Percentiles rank a stretch among this genome's conserved stretches.
Evolutionary conservation across 2,329 filamentous ascomycete genomes (phyloP).

Genomic region (Aspergillus sp.): DNA sequence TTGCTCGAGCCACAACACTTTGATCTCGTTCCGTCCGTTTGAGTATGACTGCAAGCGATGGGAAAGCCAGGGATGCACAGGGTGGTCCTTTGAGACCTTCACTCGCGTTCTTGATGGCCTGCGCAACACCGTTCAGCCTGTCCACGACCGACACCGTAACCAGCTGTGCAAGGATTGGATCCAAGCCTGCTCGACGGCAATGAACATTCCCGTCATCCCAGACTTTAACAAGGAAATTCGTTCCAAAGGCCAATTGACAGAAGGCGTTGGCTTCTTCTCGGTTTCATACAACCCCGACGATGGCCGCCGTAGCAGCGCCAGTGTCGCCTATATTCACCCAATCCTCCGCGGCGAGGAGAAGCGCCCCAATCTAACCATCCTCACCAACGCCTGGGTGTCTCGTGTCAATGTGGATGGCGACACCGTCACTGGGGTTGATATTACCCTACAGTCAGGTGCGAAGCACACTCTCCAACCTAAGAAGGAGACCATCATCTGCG

Average conservation of each 20-base stretch:
- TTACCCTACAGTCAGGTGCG: slow-evolving; percentile 63
- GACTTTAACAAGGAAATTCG: slow-evolving; percentile 88
- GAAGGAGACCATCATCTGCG: slow-evolving; percentile 75
- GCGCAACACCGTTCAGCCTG: slow-evolving; percentile 86
- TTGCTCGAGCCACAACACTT: slow-evolving; percentile 90
- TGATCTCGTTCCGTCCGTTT: slow-evolving; percentile 90
- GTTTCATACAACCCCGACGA: slow-evolving; percentile 89
- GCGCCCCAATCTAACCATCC: slow-evolving; percentile 77
- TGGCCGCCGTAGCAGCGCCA: slow-evolving; percentile 79
- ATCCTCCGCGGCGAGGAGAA: slow-evolving; percentile 81
- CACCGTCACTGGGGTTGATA: slow-evolving; percentile 70
- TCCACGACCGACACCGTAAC: slow-evolving; percentile 81
- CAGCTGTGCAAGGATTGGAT: slow-evolving; percentile 92
- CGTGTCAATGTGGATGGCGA: slow-evolving; percentile 71
- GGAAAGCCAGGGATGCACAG: slow-evolving; percentile 76
- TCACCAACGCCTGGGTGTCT: slow-evolving; percentile 86
- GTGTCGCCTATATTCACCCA: slow-evolving; percentile 89
- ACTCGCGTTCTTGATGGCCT: slow-evolving; percentile 79
- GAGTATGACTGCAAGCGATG: slow-evolving; percentile 84
- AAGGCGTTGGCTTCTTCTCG: slow-evolving; percentile 86
- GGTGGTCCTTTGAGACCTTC: slow-evolving; percentile 85
- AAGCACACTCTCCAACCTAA: slow-evolving; percentile 60
- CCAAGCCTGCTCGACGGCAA: slow-evolving; percentile 71
- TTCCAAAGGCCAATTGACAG: slow-evolving; percentile 67
- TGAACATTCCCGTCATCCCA: slow-evolving; percentile 76